A percentile compares a stretch with the other conserved stretches of the same genome.
Conservation (phyloP, 257 asterid genomes). For the Capsicum pubescens region DNA sequence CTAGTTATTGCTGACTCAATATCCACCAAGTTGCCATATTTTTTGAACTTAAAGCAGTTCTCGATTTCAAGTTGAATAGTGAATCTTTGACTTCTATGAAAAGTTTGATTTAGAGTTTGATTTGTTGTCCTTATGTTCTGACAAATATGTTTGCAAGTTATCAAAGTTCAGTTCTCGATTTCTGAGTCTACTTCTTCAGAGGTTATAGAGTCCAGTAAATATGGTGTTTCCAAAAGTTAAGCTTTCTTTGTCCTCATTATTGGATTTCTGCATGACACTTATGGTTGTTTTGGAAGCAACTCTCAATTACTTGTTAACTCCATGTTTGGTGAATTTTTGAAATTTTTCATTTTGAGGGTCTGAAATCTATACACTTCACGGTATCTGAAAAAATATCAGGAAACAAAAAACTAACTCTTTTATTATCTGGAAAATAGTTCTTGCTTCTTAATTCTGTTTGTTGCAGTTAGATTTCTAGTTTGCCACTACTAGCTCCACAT, state of each 20-base stretch:
- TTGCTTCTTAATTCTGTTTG: constrained; percentile 1
- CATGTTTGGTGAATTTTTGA: not conserved
- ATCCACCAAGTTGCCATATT: not conserved
- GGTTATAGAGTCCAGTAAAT: not conserved
- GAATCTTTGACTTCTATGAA: not conserved
- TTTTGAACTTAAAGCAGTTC: not conserved
- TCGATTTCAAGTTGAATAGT: constrained; percentile 1
- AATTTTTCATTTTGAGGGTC: not conserved
- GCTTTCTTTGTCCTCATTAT: not conserved
- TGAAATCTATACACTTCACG: not conserved
- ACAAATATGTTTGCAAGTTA: not conserved
- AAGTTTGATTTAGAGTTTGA: not conserved
- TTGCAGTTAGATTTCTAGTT: not conserved
- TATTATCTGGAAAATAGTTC: constrained; percentile 15
- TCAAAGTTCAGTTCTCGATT: not conserved
- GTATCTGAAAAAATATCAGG: not conserved
- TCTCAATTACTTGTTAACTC: not conserved
- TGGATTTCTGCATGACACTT: not conserved
- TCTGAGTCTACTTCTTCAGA: not conserved
- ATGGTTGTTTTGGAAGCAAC: not conserved
- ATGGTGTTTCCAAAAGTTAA: not conserved
- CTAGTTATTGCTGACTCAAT: constrained; percentile 3
- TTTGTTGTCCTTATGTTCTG: not conserved
- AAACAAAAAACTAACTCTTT: not conserved
- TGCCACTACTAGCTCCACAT: not conserved